Base-by-base conservation (phyloP, 73 alveolate genomes). In the Paramecium sonneborni region DNA sequence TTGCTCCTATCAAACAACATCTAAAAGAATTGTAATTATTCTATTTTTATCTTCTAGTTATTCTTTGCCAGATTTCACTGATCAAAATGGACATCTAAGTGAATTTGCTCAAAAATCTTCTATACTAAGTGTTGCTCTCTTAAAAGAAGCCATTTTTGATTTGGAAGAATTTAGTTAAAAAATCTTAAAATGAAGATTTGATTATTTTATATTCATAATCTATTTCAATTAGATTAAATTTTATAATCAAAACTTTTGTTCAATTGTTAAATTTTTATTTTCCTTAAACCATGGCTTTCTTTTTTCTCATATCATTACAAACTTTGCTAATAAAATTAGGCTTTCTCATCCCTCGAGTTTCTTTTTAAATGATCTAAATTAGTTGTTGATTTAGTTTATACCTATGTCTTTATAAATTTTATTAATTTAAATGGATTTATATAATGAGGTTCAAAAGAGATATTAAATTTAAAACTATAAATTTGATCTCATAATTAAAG, bases 11-110 rank as follows among this genome's bases (percentile, higher is more conserved):
- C 48, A 56, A 52, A 44, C 15, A 48, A 69, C 57, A 76, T 44
- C 24, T 69, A 69, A 20, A 38, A 20, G 14, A 85, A 74, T 69
- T 74, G 92, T 67, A 76, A 76, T 6, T 43, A n/a, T 43, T 3
- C 0, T 43, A 43, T 24, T 8, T 79, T 21, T 43, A 43, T 39
- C 15, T 18, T 4, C 1, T 43, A 79, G 91, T 67, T 39, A 46
- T 12, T 35, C 93, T 28, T 21, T 93, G 9, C 95, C 95, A 37
- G 96, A 93, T 62, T 89, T 92, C 26, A 93, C 96, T 32, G 85
- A 93, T 30, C 14, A 43, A 15, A 72, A 69, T 58, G 96, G 96
- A 12, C 62, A 74, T 35, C 34, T 88, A 23, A 52, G 87, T 85
- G 52, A 46, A n/a, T 91, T 88, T 48, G 92, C 96, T 21, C 43